Conservation (phyloP, 352 stramenopile genomes). For the Vaucheria bursata region DNA sequence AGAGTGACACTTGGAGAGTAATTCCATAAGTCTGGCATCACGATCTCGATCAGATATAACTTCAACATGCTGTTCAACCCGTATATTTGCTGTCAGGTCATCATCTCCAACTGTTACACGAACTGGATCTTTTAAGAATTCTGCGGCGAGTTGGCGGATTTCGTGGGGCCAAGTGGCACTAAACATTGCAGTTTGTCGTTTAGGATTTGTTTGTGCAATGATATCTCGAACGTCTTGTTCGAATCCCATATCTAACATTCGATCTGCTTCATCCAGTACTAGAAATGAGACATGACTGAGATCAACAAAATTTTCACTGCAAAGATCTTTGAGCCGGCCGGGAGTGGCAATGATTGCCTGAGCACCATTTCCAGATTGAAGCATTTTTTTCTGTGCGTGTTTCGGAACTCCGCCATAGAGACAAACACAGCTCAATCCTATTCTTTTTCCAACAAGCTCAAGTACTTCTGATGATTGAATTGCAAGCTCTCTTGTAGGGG, state of each 20-base stretch:
- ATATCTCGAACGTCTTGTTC: constrained; percentile 77
- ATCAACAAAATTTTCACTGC: constrained; percentile 69
- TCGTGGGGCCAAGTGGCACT: constrained; percentile 87
- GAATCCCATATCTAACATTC: no score
- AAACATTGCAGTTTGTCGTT: constrained; percentile 92
- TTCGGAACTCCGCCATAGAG: constrained; percentile 93
- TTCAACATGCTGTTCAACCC: constrained; percentile 86
- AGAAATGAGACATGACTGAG: constrained; percentile 71
- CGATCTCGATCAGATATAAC: constrained; percentile 49
- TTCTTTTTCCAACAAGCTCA: constrained; percentile 73
- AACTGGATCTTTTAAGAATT: constrained; percentile 85
- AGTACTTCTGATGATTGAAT: constrained; percentile 90
- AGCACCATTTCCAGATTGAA: constrained; percentile 63
- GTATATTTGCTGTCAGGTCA: constrained; percentile 85
- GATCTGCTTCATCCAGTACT: constrained; percentile 90
- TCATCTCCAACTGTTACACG: constrained; percentile 75
- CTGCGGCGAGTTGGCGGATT: constrained; percentile 86
- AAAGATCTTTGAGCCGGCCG: constrained; percentile 80
- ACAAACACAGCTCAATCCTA: constrained; percentile 71
- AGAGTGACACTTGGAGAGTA: constrained; percentile 84
- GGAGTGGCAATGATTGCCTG: constrained; percentile 90
- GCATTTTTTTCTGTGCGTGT: constrained; percentile 71
- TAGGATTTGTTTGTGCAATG: constrained; percentile 56
- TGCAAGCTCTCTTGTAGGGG: constrained; percentile 92
- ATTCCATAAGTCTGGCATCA: constrained; percentile 60